Percentiles rank a stretch among this genome's conserved stretches.
phyloP scores from a whole-genome alignment of 2,329 filamentous ascomycete genomes.

The Remersonia thermophila region DNA sequence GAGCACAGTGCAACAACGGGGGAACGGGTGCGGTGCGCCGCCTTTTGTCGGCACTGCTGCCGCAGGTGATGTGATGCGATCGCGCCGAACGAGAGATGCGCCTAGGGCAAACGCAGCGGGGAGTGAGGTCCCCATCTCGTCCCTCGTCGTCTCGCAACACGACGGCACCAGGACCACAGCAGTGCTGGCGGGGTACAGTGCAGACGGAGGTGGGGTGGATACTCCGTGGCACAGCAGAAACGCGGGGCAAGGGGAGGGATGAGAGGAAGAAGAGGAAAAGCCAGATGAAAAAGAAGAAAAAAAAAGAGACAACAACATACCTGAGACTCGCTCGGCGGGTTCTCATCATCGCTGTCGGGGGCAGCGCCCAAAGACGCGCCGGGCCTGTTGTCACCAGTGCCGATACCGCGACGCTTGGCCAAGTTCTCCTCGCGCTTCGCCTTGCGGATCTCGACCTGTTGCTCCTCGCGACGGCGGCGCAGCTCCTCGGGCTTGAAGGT shows the following conservation, averaged over 20 bases:
- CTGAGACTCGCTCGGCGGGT: constrained; percentile 88
- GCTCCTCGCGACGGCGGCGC: constrained; percentile 93
- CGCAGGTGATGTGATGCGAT: too few relatives aligned
- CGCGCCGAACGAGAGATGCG: too few relatives aligned
- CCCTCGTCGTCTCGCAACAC: too few relatives aligned
- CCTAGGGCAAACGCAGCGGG: too few relatives aligned
- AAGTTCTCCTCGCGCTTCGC: constrained; percentile 98
- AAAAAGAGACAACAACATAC: constrained; percentile 38
- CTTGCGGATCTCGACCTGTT: constrained; percentile 98
- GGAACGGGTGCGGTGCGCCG: too few relatives aligned
- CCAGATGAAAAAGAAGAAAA: constrained; percentile 8
- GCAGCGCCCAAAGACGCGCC: constrained; percentile 77
- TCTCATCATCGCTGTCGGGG: constrained; percentile 95
- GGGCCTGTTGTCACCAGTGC: constrained; percentile 64
- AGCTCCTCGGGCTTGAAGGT: constrained; percentile 99
- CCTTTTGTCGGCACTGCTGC: too few relatives aligned
- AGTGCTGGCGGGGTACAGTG: constrained; percentile 16
- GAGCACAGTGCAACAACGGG: not conserved
- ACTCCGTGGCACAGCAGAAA: constrained; percentile 6
- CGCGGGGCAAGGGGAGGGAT: constrained; percentile 3
- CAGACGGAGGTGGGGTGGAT: constrained; percentile 10
- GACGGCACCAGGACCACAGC: constrained; percentile 11
- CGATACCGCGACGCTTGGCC: constrained; percentile 93
- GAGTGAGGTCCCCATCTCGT: too few relatives aligned
- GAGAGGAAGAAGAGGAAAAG: constrained; percentile 2